A percentile compares a stretch with the other conserved stretches of the same genome.
Evolutionary conservation across 2,329 filamentous ascomycete species (phyloP).

Genomic region (Sporothrix luriei): DNA sequence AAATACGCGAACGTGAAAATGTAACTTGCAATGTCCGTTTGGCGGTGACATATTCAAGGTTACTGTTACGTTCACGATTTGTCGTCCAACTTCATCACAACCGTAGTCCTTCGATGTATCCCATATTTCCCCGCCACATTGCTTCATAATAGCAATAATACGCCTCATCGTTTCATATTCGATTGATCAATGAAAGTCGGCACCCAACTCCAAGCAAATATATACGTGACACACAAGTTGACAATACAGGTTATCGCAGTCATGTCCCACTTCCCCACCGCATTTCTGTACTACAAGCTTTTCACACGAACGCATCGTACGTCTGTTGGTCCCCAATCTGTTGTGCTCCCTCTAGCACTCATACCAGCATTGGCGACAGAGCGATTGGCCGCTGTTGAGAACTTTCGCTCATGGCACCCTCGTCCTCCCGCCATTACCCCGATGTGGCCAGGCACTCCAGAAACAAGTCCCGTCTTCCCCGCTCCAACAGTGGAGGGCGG

Average conservation of each 20-base stretch:
- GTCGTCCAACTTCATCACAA: no score
- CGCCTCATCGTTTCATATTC: no score
- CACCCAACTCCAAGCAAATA: neutral
- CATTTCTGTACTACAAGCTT: slow-evolving; percentile 4
- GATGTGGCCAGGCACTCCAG: neutral
- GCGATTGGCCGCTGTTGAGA: neutral
- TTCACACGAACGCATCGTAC: slow-evolving; percentile 13
- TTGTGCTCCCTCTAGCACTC: neutral
- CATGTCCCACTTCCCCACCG: neutral
- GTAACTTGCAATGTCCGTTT: no score
- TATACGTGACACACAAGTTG: neutral
- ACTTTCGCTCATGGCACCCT: no score
- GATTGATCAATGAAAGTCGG: no score
- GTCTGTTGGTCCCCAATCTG: neutral
- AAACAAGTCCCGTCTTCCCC: neutral
- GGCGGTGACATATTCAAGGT: no score
- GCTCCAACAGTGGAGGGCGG: neutral
- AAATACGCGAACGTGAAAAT: no score
- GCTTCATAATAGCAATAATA: no score
- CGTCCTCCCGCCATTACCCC: slow-evolving; percentile 28
- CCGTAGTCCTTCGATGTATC: neutral
- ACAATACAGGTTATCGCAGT: neutral
- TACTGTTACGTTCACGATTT: no score
- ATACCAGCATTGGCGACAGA: neutral
- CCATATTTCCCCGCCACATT: neutral